Evolutionary conservation across 441 rosid species (phyloP).

Genomic region (Jatropha multifida): DNA sequence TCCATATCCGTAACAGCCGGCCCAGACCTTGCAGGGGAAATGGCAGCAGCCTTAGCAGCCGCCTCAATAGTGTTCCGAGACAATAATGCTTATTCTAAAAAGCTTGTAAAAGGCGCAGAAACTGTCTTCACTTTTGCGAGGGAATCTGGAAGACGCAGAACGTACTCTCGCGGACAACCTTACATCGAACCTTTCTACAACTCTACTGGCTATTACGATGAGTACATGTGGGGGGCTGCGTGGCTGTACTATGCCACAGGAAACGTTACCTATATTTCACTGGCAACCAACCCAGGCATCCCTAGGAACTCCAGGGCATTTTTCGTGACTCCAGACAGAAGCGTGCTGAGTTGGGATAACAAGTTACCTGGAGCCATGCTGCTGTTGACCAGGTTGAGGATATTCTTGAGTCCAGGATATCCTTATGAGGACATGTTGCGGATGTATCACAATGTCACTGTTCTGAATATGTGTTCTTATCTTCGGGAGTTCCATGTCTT

Average conservation of each 20-base stretch:
- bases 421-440: slow-evolving; percentile 79
- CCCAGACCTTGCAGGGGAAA: slow-evolving; percentile 71
- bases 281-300: slow-evolving; percentile 57
- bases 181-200: slow-evolving; percentile 53
- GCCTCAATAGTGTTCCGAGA: slow-evolving; percentile 80
- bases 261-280: slow-evolving; percentile 46
- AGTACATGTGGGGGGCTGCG: slow-evolving; percentile 83
- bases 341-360: slow-evolving; percentile 72
- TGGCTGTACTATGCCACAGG: slow-evolving; percentile 92
- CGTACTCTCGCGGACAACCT: slow-evolving; percentile 47
- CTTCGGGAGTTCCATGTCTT: slow-evolving; percentile 52
- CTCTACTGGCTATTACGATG: slow-evolving; percentile 75
- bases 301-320: slow-evolving; percentile 61
- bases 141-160: slow-evolving; percentile 38
- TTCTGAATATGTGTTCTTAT: slow-evolving; percentile 69
- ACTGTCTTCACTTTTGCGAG: slow-evolving; percentile 64
- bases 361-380: slow-evolving; percentile 85
- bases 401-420: slow-evolving; percentile 69
- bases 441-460: slow-evolving; percentile 71
- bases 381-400: slow-evolving; percentile 67
- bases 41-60: slow-evolving; percentile 72
- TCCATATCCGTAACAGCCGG: slow-evolving; percentile 37
- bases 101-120: slow-evolving; percentile 59
- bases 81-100: slow-evolving; percentile 48
- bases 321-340: slow-evolving; percentile 30